Evolutionary conservation across 2,329 filamentous ascomycete genomes (phyloP).

Genomic region (Phialocephala sp.): DNA sequence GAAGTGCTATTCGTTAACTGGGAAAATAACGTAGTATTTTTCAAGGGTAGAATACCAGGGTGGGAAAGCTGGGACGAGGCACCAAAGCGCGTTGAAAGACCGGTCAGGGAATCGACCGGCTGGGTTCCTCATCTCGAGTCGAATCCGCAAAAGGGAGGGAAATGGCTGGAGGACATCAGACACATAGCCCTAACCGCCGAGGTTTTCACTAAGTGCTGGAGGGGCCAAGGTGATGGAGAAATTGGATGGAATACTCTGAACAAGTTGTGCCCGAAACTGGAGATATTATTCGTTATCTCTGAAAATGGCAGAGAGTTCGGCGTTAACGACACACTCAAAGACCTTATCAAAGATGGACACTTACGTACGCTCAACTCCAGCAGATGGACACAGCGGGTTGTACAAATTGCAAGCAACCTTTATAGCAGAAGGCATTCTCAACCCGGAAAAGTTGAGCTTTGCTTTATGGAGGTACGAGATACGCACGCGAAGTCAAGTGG

Average conservation of each 20-base stretch:
- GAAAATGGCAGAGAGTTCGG: not conserved
- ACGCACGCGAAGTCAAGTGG: too few relatives aligned
- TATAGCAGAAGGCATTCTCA: too few relatives aligned
- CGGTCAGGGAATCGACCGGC: not conserved
- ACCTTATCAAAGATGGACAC: not conserved
- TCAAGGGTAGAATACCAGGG: not conserved
- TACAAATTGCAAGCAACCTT: too few relatives aligned
- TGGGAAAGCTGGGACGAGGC: not conserved
- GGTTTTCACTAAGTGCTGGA: not conserved
- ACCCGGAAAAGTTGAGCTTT: too few relatives aligned
- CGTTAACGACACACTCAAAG: not conserved
- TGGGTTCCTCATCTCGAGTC: not conserved
- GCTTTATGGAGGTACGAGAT: too few relatives aligned
- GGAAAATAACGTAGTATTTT: not conserved
- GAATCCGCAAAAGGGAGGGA: not conserved
- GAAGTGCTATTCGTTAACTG: not conserved
- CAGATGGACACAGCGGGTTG: too few relatives aligned
- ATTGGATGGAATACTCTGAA: too few relatives aligned
- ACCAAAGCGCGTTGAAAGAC: not conserved
- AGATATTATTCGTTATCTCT: not conserved
- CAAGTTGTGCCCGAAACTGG: not conserved
- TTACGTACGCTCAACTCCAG: too few relatives aligned
- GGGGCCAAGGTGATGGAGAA: not conserved
- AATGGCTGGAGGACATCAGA: not conserved
- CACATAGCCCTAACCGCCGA: not conserved